Base-by-base conservation (phyloP, 2,329 filamentous ascomycete species). In the Aspergillus sp. region DNA sequence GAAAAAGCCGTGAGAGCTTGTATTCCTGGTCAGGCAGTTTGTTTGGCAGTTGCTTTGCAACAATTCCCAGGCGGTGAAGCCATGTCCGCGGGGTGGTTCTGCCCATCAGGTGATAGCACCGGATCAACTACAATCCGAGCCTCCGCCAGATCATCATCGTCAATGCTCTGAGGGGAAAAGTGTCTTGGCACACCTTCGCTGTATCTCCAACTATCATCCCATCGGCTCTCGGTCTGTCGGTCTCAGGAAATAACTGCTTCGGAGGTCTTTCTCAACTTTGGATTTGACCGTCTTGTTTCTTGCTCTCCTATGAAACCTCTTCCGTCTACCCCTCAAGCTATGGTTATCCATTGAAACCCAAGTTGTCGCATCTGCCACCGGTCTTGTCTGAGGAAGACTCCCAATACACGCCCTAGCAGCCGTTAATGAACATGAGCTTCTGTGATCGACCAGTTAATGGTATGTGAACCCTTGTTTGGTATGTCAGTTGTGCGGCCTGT, bases 21-120 rank as follows among this genome's bases (percentile, higher is more conserved):
- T 29, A 64, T 70, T 69, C 68, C 67, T 63, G 67, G 68, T 66
- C 63, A 59, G 70, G 69, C 66, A 71, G 67, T 73, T 73, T 73
- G 69, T 71, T 71, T 72, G 66, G 69, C 62, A 61, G 56, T 63
- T 65, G 68, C 68, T 67, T 65, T 66, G 65, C 61, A 65, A 65
- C 59, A 65, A 63, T 62, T 62, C 54, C 52, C 54, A 58, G 70
- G 70, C 69, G 70, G 69, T 72, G 68, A 70, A 39, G 47, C 46
- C 11, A 52, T 54, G 62, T 54, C 59, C 62, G 63, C 61, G 65
- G 64, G 62, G 67, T 66, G 58, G 39, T 65, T 69, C 59, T 65
- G 69, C 67, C 68, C 26, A 54, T 70, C 69, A 70, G 49, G 64
- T 67, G 65, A 69, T 45, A 6, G 4, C n/a, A 12, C 11, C 62